Percentiles rank a stretch among this genome's conserved stretches.
phyloP scores from a whole-genome alignment of 768 basidiomycete species.

The Podaxis sp. region DNA sequence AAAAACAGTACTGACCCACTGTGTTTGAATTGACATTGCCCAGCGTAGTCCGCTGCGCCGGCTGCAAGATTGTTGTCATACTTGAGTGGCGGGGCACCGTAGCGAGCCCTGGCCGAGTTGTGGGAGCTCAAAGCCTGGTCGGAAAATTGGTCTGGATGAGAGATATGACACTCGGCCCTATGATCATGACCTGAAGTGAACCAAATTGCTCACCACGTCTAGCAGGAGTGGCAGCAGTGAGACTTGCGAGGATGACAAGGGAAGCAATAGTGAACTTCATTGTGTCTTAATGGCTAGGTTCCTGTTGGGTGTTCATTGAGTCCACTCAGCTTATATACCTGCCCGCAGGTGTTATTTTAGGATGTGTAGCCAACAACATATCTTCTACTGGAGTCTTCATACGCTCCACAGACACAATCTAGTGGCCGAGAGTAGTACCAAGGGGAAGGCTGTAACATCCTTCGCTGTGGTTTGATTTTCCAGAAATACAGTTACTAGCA shows the following conservation, averaged over 20 bases:
- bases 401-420: neutral
- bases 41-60: slow-evolving; percentile 3
- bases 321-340: neutral
- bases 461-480: neutral
- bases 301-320: neutral
- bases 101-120: neutral
- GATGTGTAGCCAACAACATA: neutral
- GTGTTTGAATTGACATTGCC: neutral
- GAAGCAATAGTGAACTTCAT: slow-evolving; percentile 1
- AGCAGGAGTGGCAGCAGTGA: neutral
- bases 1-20: neutral
- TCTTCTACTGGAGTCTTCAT: neutral
- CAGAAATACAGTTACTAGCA: neutral
- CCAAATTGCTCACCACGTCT: neutral
- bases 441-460: neutral
- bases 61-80: slow-evolving; percentile 11
- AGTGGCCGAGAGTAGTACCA: neutral
- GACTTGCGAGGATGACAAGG: neutral
- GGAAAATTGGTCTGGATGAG: slow-evolving; percentile 5
- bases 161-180: neutral
- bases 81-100: neutral
- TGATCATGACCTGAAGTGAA: neutral
- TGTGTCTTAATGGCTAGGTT: neutral
- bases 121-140: slow-evolving; percentile 7
- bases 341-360: neutral